Conservation (phyloP, 2,329 filamentous ascomycete genomes). For the Nothopassalora personata region DNA sequence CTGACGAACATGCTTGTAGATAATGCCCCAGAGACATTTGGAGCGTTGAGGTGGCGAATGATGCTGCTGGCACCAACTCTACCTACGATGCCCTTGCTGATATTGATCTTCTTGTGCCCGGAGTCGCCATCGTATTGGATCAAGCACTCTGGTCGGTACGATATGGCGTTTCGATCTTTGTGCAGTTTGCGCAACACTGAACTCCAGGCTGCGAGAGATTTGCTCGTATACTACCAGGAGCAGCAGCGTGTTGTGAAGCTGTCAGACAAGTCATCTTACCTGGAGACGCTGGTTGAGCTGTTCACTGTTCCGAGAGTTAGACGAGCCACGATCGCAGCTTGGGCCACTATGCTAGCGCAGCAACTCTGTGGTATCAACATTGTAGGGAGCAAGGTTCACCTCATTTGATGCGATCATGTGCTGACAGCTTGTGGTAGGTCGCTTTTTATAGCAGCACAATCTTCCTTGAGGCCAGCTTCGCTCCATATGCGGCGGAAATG, state of each 20-base stretch:
- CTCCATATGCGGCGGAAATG: not conserved
- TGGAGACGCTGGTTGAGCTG: slow-evolving; percentile 22
- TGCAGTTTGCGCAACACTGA: slow-evolving; percentile 27
- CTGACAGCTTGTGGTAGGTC: not conserved
- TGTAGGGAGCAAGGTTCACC: not conserved
- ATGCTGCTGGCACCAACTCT: slow-evolving; percentile 59
- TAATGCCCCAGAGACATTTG: slow-evolving; percentile 46
- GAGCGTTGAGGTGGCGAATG: slow-evolving; percentile 56
- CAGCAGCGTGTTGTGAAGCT: not conserved
- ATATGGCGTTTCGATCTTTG: slow-evolving; percentile 42
- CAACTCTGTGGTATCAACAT: slow-evolving; percentile 28
- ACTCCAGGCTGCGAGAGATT: slow-evolving; percentile 29
- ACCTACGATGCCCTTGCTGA: slow-evolving; percentile 56
- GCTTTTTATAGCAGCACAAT: not conserved
- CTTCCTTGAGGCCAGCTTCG: not conserved
- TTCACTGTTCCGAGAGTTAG: slow-evolving; percentile 45
- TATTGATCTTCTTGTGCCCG: slow-evolving; percentile 47
- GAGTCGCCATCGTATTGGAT: slow-evolving; percentile 28
- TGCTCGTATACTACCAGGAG: slow-evolving; percentile 10
- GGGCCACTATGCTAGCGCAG: slow-evolving; percentile 31
- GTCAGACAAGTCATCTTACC: slow-evolving; percentile 29
- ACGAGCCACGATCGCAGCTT: slow-evolving; percentile 34
- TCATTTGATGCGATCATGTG: not conserved
- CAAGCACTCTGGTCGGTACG: slow-evolving; percentile 18
- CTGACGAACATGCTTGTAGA: slow-evolving; percentile 49